These are phyloP conservation scores for Triadica sebifera DNA, from an alignment of 345 rosid genomes.

Conservation along the genomic window DNA sequence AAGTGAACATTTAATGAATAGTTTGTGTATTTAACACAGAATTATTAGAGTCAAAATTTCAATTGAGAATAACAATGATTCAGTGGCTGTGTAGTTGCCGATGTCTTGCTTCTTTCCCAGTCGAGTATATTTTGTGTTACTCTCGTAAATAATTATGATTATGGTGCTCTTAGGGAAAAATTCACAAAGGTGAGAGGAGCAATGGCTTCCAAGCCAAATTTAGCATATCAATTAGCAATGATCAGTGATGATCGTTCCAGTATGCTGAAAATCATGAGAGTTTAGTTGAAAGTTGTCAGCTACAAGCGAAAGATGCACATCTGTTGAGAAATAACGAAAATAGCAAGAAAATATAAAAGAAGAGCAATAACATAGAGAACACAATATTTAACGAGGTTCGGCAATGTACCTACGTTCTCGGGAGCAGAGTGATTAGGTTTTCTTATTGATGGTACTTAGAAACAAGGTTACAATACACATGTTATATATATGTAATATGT, in stretches of 20 bases:
- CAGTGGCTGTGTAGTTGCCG: background rate
- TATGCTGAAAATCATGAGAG: background rate
- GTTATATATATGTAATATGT: too few species aligned
- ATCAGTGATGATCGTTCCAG: background rate
- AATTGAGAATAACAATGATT: background rate
- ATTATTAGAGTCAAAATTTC: background rate
- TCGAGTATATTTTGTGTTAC: background rate
- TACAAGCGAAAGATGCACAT: background rate
- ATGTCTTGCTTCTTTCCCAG: background rate
- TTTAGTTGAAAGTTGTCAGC: background rate
- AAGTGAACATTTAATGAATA: background rate
- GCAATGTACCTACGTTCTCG: too few species aligned
- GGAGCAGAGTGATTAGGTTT: too few species aligned
- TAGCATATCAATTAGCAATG: background rate
- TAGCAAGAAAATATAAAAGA: too few species aligned
- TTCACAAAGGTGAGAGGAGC: background rate
- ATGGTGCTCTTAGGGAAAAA: background rate
- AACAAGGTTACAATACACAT: too few species aligned
- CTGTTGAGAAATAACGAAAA: too few species aligned
- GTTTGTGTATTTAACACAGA: background rate
- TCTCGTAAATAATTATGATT: conserved; percentile 2
- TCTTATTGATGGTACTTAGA: too few species aligned
- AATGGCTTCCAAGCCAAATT: background rate
- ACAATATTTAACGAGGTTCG: too few species aligned
- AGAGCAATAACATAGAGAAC: too few species aligned